Evolutionary conservation across 2,329 filamentous ascomycete species (phyloP).

Genomic region (Metarhizium album): DNA sequence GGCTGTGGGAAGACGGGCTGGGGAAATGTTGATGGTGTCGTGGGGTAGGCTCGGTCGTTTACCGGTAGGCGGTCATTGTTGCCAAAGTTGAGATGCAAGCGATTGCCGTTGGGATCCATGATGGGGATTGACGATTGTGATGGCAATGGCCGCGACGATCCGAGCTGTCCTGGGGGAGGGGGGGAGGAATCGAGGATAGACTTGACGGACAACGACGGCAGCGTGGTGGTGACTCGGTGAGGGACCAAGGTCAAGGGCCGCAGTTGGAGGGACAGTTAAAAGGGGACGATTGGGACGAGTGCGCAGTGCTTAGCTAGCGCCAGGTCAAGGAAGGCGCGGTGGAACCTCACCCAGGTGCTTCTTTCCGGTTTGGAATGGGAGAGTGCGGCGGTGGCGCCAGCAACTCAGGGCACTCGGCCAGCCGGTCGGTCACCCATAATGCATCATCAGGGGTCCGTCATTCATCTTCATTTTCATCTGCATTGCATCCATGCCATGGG

Average conservation of each 20-base stretch:
- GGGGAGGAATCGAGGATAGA: no score
- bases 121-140: background rate
- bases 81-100: constrained; percentile 55
- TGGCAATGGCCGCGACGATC: background rate
- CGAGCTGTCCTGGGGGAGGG: background rate
- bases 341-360: no score
- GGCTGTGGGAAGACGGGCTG: constrained; percentile 60
- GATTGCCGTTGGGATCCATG: constrained; percentile 49
- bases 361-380: no score
- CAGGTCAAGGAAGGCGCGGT: no score
- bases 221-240: background rate
- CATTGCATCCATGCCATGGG: background rate
- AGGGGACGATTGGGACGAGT: background rate
- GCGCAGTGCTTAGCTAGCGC: no score
- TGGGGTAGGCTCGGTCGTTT: constrained; percentile 63
- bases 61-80: constrained; percentile 53
- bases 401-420: no score
- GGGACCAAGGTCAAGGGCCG: background rate
- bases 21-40: constrained; percentile 91
- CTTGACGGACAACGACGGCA: background rate
- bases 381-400: no score
- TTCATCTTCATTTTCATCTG: background rate
- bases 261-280: background rate
- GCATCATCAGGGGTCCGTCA: no score
- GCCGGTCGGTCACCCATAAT: no score